A percentile compares a stretch with the other conserved stretches of the same genome.
Conservation (phyloP, 2,329 filamentous ascomycete species). For the Saccharata proteae region DNA sequence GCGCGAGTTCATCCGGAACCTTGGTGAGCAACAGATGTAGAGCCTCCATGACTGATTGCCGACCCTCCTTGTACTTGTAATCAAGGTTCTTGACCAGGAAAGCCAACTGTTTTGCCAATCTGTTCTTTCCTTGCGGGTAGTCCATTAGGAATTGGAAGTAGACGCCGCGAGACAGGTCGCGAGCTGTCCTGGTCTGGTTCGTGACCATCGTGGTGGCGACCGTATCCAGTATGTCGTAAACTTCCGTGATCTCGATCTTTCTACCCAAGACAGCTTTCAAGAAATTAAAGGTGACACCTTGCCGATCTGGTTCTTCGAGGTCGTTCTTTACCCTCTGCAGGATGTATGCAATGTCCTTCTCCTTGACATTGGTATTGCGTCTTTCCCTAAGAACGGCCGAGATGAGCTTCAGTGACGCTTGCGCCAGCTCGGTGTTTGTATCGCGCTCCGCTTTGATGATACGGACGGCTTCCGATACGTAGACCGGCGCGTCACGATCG, state of each 20-base stretch:
- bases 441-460: conserved; percentile 64
- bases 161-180: conserved; percentile 75
- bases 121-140: conserved; percentile 81
- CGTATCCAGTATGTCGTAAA: conserved; percentile 87
- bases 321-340: conserved; percentile 75
- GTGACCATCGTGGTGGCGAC: conserved; percentile 90
- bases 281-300: conserved; percentile 92
- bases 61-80: conserved; percentile 77
- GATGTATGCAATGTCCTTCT: conserved; percentile 70
- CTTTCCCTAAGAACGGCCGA: conserved; percentile 75
- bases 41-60: conserved; percentile 87
- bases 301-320: conserved; percentile 81
- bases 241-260: conserved; percentile 70
- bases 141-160: conserved; percentile 93
- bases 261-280: conserved; percentile 75
- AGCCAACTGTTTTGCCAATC: conserved; percentile 77
- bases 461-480: conserved; percentile 73
- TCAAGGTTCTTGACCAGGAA: conserved; percentile 87
- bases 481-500: conserved; percentile 61
- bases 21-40: conserved; percentile 79
- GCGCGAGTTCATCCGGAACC: conserved; percentile 66
- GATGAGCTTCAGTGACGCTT: conserved; percentile 79
- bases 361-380: conserved; percentile 62
- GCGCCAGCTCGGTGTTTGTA: conserved; percentile 71
- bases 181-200: conserved; percentile 79